These are phyloP conservation scores for Irpex sp. DNA, from an alignment of 1,284 basidiomycete genomes.

Conservation along the genomic window DNA sequence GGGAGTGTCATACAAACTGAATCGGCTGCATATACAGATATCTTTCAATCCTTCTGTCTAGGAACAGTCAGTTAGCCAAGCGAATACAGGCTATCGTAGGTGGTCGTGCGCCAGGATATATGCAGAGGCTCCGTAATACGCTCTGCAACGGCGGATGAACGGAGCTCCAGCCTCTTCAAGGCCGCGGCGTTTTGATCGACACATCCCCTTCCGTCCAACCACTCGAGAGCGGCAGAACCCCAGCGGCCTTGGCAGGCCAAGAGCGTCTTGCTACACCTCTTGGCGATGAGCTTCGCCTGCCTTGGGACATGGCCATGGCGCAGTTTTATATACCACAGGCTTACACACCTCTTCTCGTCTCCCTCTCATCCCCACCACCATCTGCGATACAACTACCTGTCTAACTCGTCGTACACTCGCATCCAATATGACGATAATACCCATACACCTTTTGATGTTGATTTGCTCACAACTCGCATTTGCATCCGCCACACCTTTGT, in stretches of 20 bases:
- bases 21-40: no score
- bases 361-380: no score
- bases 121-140: no score
- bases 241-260: slow-evolving; percentile 1
- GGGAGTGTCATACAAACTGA: no score
- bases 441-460: background rate
- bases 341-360: background rate
- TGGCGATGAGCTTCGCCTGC: background rate
- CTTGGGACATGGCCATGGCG: background rate
- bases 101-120: no score
- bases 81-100: no score
- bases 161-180: background rate
- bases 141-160: background rate
- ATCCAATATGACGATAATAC: background rate
- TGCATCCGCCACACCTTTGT: background rate
- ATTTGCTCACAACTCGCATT: background rate
- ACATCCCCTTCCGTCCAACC: background rate
- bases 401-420: no score
- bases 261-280: background rate
- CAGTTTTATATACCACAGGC: background rate
- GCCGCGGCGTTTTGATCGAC: background rate
- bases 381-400: no score
- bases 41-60: no score
- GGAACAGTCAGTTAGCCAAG: no score
- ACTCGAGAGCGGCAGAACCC: background rate